Evolutionary conservation across 2,329 filamentous ascomycete genomes (phyloP).

Genomic region (Pseudocercospora fuligena): DNA sequence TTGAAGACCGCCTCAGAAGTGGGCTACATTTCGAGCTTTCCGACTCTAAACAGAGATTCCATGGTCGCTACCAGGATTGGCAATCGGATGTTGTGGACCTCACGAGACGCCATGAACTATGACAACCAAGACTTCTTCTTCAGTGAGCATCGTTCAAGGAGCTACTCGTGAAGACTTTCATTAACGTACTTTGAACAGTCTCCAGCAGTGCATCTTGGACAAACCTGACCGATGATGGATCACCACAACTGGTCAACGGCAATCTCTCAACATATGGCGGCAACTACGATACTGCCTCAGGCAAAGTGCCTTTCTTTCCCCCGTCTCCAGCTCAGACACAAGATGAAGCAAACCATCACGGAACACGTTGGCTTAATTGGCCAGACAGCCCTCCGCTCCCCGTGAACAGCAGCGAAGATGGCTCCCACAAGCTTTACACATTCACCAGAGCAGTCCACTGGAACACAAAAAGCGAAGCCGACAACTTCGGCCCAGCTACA

Average conservation of each 20-base stretch:
- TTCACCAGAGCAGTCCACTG: background rate
- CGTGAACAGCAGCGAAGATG: background rate
- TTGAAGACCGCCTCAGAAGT: background rate
- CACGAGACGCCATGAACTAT: background rate
- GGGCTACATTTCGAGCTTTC: background rate
- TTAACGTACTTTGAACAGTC: background rate
- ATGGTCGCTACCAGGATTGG: background rate
- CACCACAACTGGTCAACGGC: background rate
- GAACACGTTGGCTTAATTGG: background rate
- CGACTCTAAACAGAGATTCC: background rate
- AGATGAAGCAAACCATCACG: background rate
- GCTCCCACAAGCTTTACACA: background rate
- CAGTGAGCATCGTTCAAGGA: background rate
- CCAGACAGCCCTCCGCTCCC: background rate
- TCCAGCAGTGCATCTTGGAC: background rate
- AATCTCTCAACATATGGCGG: background rate
- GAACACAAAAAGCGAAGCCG: background rate
- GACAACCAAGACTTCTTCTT: background rate
- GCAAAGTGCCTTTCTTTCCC: background rate
- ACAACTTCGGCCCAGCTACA: background rate
- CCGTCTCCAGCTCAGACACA: background rate
- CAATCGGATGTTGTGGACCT: background rate
- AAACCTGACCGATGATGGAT: background rate
- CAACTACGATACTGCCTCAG: background rate
- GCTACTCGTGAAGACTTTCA: too few relatives aligned